These are phyloP conservation scores for Penicillium malachiteum DNA, from an alignment of 495 filamentous ascomycete genomes.

Conservation along the genomic window DNA sequence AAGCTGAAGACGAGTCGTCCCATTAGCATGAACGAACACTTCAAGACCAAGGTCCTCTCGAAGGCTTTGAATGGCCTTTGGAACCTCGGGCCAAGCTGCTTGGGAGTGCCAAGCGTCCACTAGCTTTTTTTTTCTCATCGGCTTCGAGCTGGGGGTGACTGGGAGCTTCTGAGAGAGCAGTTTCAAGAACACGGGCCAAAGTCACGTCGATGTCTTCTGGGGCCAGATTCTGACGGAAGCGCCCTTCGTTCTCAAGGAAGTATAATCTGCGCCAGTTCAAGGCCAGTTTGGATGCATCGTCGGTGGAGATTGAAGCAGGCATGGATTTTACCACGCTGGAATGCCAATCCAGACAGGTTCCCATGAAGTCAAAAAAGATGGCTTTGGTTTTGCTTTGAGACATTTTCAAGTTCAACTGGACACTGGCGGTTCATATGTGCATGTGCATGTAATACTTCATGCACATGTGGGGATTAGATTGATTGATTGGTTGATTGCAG, in stretches of 20 bases:
- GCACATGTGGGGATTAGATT: no score
- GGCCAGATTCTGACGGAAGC: conserved; percentile 28
- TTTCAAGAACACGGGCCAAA: conserved; percentile 35
- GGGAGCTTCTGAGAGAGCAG: conserved; percentile 24
- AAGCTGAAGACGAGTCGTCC: conserved; percentile 54
- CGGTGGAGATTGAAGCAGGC: conserved; percentile 16
- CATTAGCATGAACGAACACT: conserved; percentile 54
- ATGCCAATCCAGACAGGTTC: conserved; percentile 46
- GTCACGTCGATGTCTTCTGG: conserved; percentile 53
- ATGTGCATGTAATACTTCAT: no score
- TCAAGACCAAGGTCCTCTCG: conserved; percentile 25
- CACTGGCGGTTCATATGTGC: no score
- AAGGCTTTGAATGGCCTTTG: conserved; percentile 27
- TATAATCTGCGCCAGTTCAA: conserved; percentile 49
- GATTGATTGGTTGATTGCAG: no score
- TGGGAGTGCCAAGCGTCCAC: conserved; percentile 46
- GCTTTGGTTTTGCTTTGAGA: conserved; percentile 25
- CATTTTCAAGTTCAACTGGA: no score
- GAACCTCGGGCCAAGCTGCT: conserved; percentile 48
- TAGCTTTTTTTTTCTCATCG: conserved; percentile 11
- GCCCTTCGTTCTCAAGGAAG: conserved; percentile 43
- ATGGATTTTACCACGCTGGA: conserved; percentile 24
- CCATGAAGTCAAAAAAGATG: conserved; percentile 46
- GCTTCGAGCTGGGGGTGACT: conserved; percentile 25
- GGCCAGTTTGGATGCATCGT: conserved; percentile 36